These are phyloP conservation scores for Psilocybe sp. DNA, from an alignment of 768 basidiomycete species.

Conservation along the genomic window DNA sequence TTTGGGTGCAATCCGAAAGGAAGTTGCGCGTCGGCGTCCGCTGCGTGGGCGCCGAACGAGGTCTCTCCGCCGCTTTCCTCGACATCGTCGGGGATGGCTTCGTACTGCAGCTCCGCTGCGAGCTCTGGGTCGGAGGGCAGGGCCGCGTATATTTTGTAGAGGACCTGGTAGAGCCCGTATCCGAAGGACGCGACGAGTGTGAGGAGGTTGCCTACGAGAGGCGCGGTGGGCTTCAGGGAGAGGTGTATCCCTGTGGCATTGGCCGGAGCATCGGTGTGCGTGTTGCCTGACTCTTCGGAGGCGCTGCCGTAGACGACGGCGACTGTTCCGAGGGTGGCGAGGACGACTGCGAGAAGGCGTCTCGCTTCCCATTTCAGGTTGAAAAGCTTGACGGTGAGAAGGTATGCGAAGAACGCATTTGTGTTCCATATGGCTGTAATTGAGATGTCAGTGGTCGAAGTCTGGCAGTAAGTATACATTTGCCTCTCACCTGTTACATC, in stretches of 20 bases:
- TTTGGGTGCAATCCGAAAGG: conserved; percentile 89
- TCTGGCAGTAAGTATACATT: conserved; percentile 4
- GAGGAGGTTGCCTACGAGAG: conserved; percentile 70
- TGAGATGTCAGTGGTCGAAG: conserved; percentile 14
- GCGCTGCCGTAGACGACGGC: conserved; percentile 81
- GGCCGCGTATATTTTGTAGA: conserved; percentile 80
- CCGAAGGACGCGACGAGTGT: conserved; percentile 69
- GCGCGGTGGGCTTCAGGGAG: conserved; percentile 37
- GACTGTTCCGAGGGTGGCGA: conserved; percentile 81
- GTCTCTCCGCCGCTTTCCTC: conserved; percentile 17
- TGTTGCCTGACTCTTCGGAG: conserved; percentile 17
- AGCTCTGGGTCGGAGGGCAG: conserved; percentile 63
- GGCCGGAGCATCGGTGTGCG: conserved; percentile 3
- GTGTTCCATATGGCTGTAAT: conserved; percentile 74
- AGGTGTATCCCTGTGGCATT: conserved; percentile 11
- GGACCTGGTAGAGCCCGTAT: conserved; percentile 79
- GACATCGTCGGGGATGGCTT: conserved; percentile 37
- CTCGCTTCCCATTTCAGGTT: conserved; percentile 59
- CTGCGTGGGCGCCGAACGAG: conserved; percentile 12
- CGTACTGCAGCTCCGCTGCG: conserved; percentile 40
- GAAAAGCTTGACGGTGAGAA: conserved; percentile 76
- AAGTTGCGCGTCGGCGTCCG: conserved; percentile 37
- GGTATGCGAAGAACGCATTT: conserved; percentile 88
- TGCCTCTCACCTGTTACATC: conserved; percentile 65
- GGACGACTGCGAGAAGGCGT: conserved; percentile 65